Percentiles rank a stretch among this genome's conserved stretches.
These are phyloP conservation scores for Gossypium ekmanianum DNA, from an alignment of 345 rosid genomes.

Conservation along the genomic window DNA sequence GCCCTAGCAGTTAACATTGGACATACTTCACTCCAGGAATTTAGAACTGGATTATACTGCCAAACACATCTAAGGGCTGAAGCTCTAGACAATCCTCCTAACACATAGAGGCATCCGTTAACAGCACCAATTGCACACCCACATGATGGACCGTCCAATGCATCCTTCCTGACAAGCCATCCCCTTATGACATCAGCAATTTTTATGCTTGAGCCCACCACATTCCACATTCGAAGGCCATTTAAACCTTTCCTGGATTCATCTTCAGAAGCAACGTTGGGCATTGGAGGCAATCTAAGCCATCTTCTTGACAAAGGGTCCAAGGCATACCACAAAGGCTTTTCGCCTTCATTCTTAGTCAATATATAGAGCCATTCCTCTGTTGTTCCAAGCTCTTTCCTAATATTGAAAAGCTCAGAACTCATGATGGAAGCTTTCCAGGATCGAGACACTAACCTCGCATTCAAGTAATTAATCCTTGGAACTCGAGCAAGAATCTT, in stretches of 20 bases:
- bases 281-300: constrained; percentile 85
- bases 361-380: constrained; percentile 92
- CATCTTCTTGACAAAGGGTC: constrained; percentile 73
- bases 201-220: constrained; percentile 48
- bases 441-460: constrained; percentile 52
- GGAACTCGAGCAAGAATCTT: constrained; percentile 87
- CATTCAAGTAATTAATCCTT: constrained; percentile 52
- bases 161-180: constrained; percentile 61
- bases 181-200: constrained; percentile 57
- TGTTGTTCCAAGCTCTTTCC: constrained; percentile 64
- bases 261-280: constrained; percentile 47
- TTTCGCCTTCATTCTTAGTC: constrained; percentile 63
- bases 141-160: constrained; percentile 53
- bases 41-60: constrained; percentile 63
- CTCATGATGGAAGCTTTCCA: constrained; percentile 62
- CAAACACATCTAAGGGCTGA: constrained; percentile 65
- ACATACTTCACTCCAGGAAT: constrained; percentile 69
- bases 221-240: constrained; percentile 55
- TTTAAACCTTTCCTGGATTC: constrained; percentile 48
- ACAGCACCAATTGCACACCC: constrained; percentile 77
- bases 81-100: constrained; percentile 74
- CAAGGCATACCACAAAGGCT: constrained; percentile 74
- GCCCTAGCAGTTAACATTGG: constrained; percentile 74
- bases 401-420: constrained; percentile 54
- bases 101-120: constrained; percentile 73